A percentile compares a stretch with the other conserved stretches of the same genome.
Evolutionary conservation across 2,329 filamentous ascomycete genomes (phyloP).

Genomic region (Verticillium klebahnii): DNA sequence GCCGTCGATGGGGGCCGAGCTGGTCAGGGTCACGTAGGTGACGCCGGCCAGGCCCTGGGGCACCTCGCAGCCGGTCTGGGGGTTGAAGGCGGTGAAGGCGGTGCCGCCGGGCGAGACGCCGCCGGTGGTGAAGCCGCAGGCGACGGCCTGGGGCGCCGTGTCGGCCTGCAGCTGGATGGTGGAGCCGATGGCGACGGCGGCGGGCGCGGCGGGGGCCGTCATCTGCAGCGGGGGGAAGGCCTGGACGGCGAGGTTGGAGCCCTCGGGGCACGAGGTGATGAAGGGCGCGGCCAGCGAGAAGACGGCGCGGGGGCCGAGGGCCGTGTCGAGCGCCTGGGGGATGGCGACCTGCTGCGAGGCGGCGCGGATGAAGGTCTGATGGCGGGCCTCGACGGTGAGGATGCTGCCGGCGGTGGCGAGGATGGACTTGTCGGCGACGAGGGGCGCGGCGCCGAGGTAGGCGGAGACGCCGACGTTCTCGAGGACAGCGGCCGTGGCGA

Average conservation of each 20-base stretch:
- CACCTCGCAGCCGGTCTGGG: conserved; percentile 51
- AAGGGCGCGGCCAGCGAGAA: conserved; percentile 71
- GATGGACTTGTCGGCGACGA: conserved; percentile 54
- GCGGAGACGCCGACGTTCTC: conserved; percentile 73
- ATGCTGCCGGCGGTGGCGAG: conserved; percentile 66
- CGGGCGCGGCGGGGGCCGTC: conserved; percentile 42
- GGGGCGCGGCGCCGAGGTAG: conserved; percentile 65
- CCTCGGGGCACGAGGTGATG: conserved; percentile 65
- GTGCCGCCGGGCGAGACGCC: conserved; percentile 51
- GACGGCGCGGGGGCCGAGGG: conserved; percentile 63
- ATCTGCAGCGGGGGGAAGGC: conserved; percentile 55
- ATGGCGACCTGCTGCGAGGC: conserved; percentile 54
- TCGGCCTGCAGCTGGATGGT: conserved; percentile 45
- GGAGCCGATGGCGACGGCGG: conserved; percentile 31
- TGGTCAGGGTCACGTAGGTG: conserved; percentile 64
- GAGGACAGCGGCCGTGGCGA: conserved; percentile 64
- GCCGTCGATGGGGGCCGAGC: conserved; percentile 41
- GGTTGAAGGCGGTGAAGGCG: conserved; percentile 52
- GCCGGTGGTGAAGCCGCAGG: conserved; percentile 66
- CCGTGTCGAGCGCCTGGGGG: conserved; percentile 65
- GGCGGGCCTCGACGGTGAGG: conserved; percentile 67
- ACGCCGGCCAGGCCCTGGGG: conserved; percentile 60
- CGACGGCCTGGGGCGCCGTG: conserved; percentile 44
- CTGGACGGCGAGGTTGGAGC: conserved; percentile 58
- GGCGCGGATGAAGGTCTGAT: conserved; percentile 67